Percentiles rank a stretch among this genome's conserved stretches.
Conservation (phyloP, 1,284 basidiomycete species). For the Tylopilus sp. region DNA sequence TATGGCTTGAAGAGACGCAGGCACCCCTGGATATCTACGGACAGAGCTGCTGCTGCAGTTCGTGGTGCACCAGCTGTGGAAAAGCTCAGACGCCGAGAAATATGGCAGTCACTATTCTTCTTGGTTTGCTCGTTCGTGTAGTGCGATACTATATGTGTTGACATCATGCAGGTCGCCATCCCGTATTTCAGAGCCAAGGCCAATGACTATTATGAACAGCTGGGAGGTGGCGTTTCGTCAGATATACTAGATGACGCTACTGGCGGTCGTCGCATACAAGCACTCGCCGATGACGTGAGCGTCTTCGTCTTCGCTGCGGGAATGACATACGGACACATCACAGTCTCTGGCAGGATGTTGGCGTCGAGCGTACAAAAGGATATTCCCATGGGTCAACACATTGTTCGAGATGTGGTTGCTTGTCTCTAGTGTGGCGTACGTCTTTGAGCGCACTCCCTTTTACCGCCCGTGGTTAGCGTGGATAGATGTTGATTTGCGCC, state of each 20-base stretch:
- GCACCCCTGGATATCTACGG: conserved; percentile 64
- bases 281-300: conserved; percentile 49
- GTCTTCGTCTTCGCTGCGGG: neutral
- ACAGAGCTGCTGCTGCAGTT: conserved; percentile 62
- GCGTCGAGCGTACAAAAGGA: conserved; percentile 57
- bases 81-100: conserved; percentile 57
- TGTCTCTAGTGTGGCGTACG: conserved; percentile 82
- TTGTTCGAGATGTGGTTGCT: conserved; percentile 80
- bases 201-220: conserved; percentile 85
- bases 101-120: conserved; percentile 72
- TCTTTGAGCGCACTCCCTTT: conserved; percentile 84
- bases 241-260: conserved; percentile 62
- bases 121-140: conserved; percentile 48
- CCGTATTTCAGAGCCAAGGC: conserved; percentile 89
- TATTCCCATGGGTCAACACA: conserved; percentile 83
- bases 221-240: conserved; percentile 76
- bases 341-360: conserved; percentile 48
- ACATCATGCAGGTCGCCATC: conserved; percentile 63
- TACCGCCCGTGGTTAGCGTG: conserved; percentile 91
- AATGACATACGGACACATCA: conserved; percentile 4
- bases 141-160: neutral
- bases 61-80: conserved; percentile 62
- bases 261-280: conserved; percentile 41
- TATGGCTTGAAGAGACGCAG: conserved; percentile 83
- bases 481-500: conserved; percentile 79